These are phyloP conservation scores for Solanum dulcamara DNA, from an alignment of 257 asterid species.

Conservation along the genomic window DNA sequence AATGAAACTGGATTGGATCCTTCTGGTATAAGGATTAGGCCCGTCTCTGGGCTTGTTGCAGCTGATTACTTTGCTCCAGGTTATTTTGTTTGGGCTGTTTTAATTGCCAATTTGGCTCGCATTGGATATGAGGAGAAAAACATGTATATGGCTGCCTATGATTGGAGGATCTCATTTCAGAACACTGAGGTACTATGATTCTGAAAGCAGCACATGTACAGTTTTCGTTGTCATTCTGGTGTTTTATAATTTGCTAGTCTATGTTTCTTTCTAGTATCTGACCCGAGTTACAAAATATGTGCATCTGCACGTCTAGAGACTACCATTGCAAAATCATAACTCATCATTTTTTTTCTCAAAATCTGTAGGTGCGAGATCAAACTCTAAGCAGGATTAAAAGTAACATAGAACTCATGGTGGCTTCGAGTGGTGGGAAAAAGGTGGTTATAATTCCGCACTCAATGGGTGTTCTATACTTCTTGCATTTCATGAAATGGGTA, in stretches of 20 bases:
- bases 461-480: constrained; percentile 72
- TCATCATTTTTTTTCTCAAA: neutral
- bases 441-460: constrained; percentile 79
- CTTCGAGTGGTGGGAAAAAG: constrained; percentile 58
- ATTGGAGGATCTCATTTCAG: constrained; percentile 83
- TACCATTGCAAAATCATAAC: neutral
- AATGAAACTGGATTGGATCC: constrained; percentile 80
- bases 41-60: constrained; percentile 81
- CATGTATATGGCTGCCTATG: constrained; percentile 85
- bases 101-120: constrained; percentile 74
- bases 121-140: constrained; percentile 84
- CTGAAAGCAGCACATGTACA: neutral
- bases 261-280: neutral
- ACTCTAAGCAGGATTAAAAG: constrained; percentile 68
- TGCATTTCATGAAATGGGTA: constrained; percentile 92
- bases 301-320: neutral
- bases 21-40: constrained; percentile 63
- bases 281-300: neutral
- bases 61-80: constrained; percentile 87
- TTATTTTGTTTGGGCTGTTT: constrained; percentile 82
- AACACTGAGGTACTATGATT: constrained; percentile 52
- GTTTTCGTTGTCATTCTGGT: neutral
- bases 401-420: constrained; percentile 70
- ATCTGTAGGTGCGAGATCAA: constrained; percentile 66
- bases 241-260: neutral